Evolutionary conservation across 1,284 basidiomycete species (phyloP).

Genomic region (Cutaneotrichosporon spelunceum): DNA sequence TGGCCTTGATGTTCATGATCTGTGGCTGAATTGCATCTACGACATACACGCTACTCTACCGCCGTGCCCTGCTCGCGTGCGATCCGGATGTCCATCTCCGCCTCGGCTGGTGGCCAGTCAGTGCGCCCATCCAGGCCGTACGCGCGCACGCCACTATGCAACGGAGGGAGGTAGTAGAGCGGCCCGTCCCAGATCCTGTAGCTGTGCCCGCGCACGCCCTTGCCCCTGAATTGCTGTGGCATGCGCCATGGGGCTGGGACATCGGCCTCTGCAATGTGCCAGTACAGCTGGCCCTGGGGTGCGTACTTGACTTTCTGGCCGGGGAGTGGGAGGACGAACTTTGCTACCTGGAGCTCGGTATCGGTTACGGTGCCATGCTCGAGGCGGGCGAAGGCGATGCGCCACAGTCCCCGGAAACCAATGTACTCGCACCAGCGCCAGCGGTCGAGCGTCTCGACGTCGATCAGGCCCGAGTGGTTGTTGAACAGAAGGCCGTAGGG

Average conservation of each 20-base stretch:
- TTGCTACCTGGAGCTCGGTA: constrained; percentile 60
- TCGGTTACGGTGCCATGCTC: constrained; percentile 48
- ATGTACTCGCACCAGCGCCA: constrained; percentile 78
- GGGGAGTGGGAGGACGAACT: constrained; percentile 68
- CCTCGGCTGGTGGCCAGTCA: constrained; percentile 13
- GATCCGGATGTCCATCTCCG: not conserved
- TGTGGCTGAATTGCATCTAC: no score
- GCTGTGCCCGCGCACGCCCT: constrained; percentile 33
- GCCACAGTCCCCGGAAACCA: constrained; percentile 73
- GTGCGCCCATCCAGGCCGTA: constrained; percentile 33
- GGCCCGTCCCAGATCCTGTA: constrained; percentile 45
- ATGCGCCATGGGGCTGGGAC: constrained; percentile 56
- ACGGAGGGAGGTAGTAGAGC: constrained; percentile 49
- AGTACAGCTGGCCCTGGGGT: constrained; percentile 62
- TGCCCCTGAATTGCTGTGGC: constrained; percentile 41
- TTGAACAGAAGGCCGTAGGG: constrained; percentile 58
- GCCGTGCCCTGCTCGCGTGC: constrained; percentile 4
- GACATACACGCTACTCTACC: not conserved
- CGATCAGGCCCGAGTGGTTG: constrained; percentile 43
- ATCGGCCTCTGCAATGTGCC: constrained; percentile 64
- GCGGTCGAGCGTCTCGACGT: constrained; percentile 56
- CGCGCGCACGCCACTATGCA: constrained; percentile 30
- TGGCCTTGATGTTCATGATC: no score
- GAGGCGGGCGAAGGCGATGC: constrained; percentile 58
- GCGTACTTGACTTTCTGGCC: constrained; percentile 60